Evolutionary conservation across 164 flowering plant genomes (phyloP).

Genomic region (Annona squamosa): DNA sequence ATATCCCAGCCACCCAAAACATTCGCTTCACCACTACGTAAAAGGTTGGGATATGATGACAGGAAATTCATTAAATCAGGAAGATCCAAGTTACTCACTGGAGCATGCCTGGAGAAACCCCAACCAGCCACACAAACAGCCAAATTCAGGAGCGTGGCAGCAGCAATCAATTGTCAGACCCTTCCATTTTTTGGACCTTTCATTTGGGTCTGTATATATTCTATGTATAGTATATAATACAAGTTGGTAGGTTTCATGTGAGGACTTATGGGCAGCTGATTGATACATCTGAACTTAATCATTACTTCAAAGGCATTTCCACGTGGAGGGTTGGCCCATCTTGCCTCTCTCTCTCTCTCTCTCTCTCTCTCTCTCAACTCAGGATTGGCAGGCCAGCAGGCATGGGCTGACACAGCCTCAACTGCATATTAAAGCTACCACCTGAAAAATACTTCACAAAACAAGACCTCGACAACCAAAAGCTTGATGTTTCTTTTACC

Average conservation of each 20-base stretch:
- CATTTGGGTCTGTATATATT: background rate
- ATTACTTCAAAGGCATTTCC: background rate
- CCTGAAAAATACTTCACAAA: no score
- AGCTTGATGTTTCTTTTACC: no score
- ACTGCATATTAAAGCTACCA: no score
- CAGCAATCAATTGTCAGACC: background rate
- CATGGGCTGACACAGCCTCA: no score
- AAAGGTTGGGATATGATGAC: background rate
- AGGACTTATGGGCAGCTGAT: background rate
- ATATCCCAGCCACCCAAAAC: background rate
- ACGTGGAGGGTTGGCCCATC: background rate
- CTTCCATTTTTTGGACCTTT: background rate
- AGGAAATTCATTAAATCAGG: background rate
- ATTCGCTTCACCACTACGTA: background rate
- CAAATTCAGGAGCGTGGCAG: background rate
- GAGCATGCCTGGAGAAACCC: background rate
- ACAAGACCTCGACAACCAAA: no score
- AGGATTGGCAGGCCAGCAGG: no score
- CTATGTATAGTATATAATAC: background rate
- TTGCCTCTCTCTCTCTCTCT: background rate
- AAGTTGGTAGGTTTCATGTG: background rate
- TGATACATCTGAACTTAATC: background rate
- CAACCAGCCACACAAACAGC: background rate
- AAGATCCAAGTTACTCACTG: background rate
- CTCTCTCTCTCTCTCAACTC: no score